Evolutionary conservation across 805 yeast genomes (phyloP), one percentile per base, ranked within the genome.

Genomic region (Nakazawaea laoshanensis): DNA sequence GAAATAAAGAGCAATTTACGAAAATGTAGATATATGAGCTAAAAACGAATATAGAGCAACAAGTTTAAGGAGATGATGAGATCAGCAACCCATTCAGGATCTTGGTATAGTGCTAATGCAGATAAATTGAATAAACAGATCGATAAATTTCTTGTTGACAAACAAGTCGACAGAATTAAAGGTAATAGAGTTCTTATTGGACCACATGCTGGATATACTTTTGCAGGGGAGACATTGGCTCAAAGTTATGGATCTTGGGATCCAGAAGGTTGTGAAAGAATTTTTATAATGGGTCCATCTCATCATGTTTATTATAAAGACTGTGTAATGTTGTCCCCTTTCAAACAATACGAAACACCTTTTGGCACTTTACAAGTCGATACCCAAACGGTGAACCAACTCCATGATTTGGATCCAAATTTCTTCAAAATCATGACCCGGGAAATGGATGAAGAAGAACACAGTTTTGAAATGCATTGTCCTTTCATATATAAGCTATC

Each of bases 381-480:
- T 50, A 50, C 48, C 0, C 70, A 64, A 8, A 46, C 61, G 1
- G 57, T 61, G 15, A 35, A 51, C 2, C 44, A 57, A 12, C 48
- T 80, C 24, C 37, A 63, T 3, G 32, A 37, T 11, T 36, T 45
- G 17, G 53, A 54, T n/a, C 48, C 63, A 3, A 53, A 55, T 2
- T 42, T 65, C 5, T 77, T 83, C 43, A 59, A 61, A 37, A 54
- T 50, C 35, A 81, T 87, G 94, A 52, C 63, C 18, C 41, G 52
- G 2, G 67, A 61, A 0, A 65, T 65, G 10, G 98, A 92, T 52
- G 74, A 77, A 38, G 81, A 79, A 12, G 98, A 92, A 52, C 98
- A 92, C 52, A 79, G 92, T 32, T 73, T 92, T 47, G 98, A 92
- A 48, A 84, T 92, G 95, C 97, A 92, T 54, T 68, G 80, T 49